A percentile compares a stretch with the other conserved stretches of the same genome.
Evolutionary conservation across 257 asterid genomes (phyloP).

Genomic region (Solanum ossicruentum): DNA sequence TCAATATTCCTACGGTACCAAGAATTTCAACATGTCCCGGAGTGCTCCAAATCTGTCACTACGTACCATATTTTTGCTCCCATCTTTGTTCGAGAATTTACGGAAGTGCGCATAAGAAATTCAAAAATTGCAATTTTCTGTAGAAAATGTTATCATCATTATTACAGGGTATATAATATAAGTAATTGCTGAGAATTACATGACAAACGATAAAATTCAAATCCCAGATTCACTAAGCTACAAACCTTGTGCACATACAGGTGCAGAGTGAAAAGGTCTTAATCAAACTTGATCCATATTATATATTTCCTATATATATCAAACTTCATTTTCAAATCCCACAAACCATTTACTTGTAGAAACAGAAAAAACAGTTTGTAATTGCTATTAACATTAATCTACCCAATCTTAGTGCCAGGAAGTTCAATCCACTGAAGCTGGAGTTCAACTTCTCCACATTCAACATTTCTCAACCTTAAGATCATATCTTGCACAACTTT

Average conservation of each 20-base stretch:
- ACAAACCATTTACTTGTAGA: neutral
- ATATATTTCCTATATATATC: neutral
- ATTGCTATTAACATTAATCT: neutral
- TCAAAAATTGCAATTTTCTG: neutral
- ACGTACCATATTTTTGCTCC: neutral
- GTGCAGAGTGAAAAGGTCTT: neutral
- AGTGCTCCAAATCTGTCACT: neutral
- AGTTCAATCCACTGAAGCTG: conserved; percentile 39
- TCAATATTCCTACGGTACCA: neutral
- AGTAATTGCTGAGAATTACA: neutral
- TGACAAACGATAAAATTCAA: neutral
- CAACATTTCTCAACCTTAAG: conserved; percentile 32
- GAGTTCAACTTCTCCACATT: conserved; percentile 38
- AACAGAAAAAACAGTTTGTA: neutral
- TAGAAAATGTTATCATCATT: neutral
- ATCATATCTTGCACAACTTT: conserved; percentile 27
- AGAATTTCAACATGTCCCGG: neutral
- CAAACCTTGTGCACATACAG: neutral
- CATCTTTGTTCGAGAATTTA: neutral
- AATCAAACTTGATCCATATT: neutral
- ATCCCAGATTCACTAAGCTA: neutral
- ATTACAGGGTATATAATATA: neutral
- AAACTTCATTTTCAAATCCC: neutral
- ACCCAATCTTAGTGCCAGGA: conserved; percentile 24
- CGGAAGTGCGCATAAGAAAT: neutral